Percentiles rank a stretch among this genome's conserved stretches.
Evolutionary conservation across 2,329 filamentous ascomycete genomes (phyloP).

Genomic region (Lachnellula hyalina): DNA sequence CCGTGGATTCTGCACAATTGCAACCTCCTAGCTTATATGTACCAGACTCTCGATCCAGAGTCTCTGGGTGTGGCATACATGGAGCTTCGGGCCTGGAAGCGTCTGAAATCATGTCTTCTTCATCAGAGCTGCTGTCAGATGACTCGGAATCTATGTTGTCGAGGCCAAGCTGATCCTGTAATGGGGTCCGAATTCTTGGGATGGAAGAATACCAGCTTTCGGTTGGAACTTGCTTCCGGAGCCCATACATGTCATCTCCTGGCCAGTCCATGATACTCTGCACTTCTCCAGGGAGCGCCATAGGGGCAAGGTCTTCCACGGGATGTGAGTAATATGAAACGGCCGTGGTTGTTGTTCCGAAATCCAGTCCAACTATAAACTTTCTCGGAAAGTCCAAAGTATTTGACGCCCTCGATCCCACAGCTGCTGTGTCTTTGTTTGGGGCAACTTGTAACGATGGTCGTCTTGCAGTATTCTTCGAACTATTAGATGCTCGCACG

Average conservation of each 20-base stretch:
- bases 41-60: not conserved
- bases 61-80: not conserved
- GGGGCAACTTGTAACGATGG: too few relatives aligned
- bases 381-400: not conserved
- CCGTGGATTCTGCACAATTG: not conserved
- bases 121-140: not conserved
- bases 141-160: not conserved
- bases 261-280: constrained; percentile 18
- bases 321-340: constrained; percentile 11
- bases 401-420: not conserved
- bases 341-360: constrained; percentile 11
- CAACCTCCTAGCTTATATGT: not conserved
- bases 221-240: constrained; percentile 16
- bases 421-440: too few relatives aligned
- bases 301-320: not conserved
- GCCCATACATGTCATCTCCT: constrained; percentile 1
- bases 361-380: constrained; percentile 5
- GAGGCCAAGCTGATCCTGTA: too few relatives aligned
- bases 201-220: constrained; percentile 19
- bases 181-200: not conserved
- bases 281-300: constrained; percentile 8
- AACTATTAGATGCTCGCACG: too few relatives aligned
- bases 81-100: not conserved
- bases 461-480: too few relatives aligned
- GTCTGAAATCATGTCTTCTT: not conserved